Evolutionary conservation across 164 flowering plant genomes (phyloP), one percentile per base, ranked within the genome.

Genomic region (Buxus sempervirens): DNA sequence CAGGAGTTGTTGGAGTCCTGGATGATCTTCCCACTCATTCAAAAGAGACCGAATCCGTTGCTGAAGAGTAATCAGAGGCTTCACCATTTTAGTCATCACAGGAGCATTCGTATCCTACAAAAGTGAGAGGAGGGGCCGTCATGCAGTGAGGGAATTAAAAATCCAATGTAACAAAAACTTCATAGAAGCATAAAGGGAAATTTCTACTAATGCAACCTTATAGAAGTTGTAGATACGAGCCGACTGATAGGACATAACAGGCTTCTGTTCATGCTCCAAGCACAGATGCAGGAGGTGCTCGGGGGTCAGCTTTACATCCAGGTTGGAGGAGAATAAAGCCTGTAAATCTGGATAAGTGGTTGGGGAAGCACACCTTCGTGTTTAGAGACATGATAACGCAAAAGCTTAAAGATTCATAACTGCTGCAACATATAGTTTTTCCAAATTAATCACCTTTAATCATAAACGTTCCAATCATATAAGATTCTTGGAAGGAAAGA

Each of bases 1-100:
- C 64, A 84, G 54, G 25, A 95, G 73, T 63, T 85, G 87, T 68
- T 88, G 85, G 62, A 90, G 87, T 28, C 81, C 86, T 70, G 85
- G 86, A 75, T 90, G 87, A 42, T 89, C 96, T 58, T 87, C 88
- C 89, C 88, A 81, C 72, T 90, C 92, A 63, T 61, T 78, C 64
- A 89, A 41, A 73, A 89, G 82, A 58, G 70, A 68, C 9, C 62
- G 15, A 63, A 88, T 68, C 45, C 73, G 69, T 58, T 80, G 54
- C 62, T 77, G 77, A 66, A 95, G 86, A 65, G 65, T 12, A 19
- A 45, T 26, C 55, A 95, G 82, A 23, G 84, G 77, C 68, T 81
- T 72, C 62, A 92, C 90, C 91, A 95, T 87, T 71, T 79, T 76
- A 23, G 80, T 81, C 81, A 95, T 76, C 53, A 64, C 73, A 48